Conservation (phyloP, 164 flowering plant species). For the Tinospora cordifolia region DNA sequence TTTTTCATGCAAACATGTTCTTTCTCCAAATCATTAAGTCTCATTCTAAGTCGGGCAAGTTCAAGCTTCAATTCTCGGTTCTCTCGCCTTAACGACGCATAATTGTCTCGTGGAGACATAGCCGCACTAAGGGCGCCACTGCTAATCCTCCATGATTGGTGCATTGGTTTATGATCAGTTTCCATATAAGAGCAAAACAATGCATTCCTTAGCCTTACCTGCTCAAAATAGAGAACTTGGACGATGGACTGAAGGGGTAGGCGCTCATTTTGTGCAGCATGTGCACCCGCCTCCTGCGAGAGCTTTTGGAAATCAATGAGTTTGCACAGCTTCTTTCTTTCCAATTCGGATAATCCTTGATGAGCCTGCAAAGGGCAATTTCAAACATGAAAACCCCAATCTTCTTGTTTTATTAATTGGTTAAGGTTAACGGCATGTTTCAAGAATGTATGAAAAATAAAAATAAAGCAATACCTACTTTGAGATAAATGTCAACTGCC, state of each 20-base stretch:
- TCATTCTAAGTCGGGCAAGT: conserved; percentile 73
- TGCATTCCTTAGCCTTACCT: conserved; percentile 67
- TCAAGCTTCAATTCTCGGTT: conserved; percentile 88
- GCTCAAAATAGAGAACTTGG: conserved; percentile 90
- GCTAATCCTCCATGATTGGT: conserved; percentile 75
- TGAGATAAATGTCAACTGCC: conserved; percentile 79
- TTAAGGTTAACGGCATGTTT: background rate
- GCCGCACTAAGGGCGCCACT: conserved; percentile 89
- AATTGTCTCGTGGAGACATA: conserved; percentile 88
- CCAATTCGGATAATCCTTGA: conserved; percentile 63
- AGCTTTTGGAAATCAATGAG: conserved; percentile 92
- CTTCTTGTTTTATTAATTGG: background rate
- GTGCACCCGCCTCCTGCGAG: conserved; percentile 88
- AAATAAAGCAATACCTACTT: conserved; percentile 34
- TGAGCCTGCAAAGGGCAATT: conserved; percentile 60
- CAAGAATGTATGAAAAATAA: background rate
- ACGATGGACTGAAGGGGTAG: conserved; percentile 86
- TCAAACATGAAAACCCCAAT: background rate
- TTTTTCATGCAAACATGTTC: conserved; percentile 91
- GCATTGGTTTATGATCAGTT: conserved; percentile 54
- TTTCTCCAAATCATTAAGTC: conserved; percentile 80
- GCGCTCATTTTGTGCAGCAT: conserved; percentile 96
- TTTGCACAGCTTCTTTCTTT: conserved; percentile 68
- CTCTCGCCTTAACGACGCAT: conserved; percentile 84
- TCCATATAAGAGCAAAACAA: conserved; percentile 49